Percentiles rank a stretch among this genome's conserved stretches.
Evolutionary conservation across 2,329 filamentous ascomycete species (phyloP).

Genomic region (Neonectria ditissima): DNA sequence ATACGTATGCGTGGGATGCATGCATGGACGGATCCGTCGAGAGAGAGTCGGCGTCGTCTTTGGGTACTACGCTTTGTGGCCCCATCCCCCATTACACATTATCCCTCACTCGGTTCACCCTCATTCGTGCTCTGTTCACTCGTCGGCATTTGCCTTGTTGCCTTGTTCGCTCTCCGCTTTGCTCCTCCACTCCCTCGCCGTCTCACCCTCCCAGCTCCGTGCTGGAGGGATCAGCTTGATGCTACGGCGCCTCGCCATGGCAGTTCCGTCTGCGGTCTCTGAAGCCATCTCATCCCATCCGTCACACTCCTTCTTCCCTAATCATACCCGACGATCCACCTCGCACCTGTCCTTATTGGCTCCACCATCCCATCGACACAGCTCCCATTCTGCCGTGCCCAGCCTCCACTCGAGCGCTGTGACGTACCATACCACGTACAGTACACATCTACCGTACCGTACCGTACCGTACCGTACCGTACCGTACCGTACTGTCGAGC

Average conservation of each 20-base stretch:
- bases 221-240: slow-evolving; percentile 14
- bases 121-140: neutral
- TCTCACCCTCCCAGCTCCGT: slow-evolving; percentile 6
- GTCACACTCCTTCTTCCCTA: slow-evolving; percentile 17
- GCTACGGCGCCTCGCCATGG: slow-evolving; percentile 25
- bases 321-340: slow-evolving; percentile 20
- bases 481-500: neutral
- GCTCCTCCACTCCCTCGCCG: neutral
- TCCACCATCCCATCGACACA: slow-evolving; percentile 29
- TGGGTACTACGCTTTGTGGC: slow-evolving; percentile 30
- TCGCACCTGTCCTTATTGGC: slow-evolving; percentile 23
- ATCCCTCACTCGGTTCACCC: slow-evolving; percentile 40
- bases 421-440: slow-evolving; percentile 19
- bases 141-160: slow-evolving; percentile 1
- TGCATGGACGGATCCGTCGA: slow-evolving; percentile 38
- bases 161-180: neutral
- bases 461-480: neutral
- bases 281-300: slow-evolving; percentile 18
- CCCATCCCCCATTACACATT: slow-evolving; percentile 36
- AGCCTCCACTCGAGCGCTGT: slow-evolving; percentile 33
- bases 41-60: slow-evolving; percentile 3
- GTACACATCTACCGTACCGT: too few relatives aligned
- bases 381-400: slow-evolving; percentile 11
- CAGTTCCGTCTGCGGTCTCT: slow-evolving; percentile 14
- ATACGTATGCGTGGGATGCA: slow-evolving; percentile 45